phyloP scores from a whole-genome alignment of 2,329 filamentous ascomycete genomes.

The Hymenoscyphus linearis region DNA sequence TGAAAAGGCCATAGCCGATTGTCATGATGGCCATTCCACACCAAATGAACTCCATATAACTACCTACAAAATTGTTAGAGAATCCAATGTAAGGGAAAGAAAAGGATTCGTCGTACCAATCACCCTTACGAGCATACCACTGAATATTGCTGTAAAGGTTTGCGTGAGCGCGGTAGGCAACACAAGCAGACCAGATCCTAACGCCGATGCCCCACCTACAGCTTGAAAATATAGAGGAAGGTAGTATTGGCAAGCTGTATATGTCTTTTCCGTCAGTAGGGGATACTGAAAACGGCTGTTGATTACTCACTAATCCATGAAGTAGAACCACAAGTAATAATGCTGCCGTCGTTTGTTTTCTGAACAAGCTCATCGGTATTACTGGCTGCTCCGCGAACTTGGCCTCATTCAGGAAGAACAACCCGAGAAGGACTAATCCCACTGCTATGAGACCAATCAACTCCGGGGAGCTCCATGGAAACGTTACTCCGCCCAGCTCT shows the following conservation, averaged over 20 bases:
- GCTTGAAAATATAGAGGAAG: conserved; percentile 70
- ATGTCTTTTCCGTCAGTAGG: neutral
- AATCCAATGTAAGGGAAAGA: neutral
- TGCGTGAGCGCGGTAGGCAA: conserved; percentile 63
- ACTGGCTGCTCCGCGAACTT: conserved; percentile 68
- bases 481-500: conserved; percentile 70
- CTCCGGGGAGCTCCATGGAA: conserved; percentile 66
- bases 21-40: conserved; percentile 38
- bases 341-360: conserved; percentile 58
- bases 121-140: conserved; percentile 43
- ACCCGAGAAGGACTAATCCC: conserved; percentile 50
- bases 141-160: conserved; percentile 27
- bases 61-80: conserved; percentile 41
- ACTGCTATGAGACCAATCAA: conserved; percentile 76
- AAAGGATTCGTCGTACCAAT: neutral
- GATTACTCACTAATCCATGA: conserved; percentile 50
- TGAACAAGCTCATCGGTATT: conserved; percentile 69
- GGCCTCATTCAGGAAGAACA: conserved; percentile 65
- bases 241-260: conserved; percentile 10
- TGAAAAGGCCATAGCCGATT: conserved; percentile 44
- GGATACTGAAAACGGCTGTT: neutral
- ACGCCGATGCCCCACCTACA: conserved; percentile 61
- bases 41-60: conserved; percentile 43
- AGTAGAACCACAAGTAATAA: conserved; percentile 62
- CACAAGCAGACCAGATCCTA: conserved; percentile 69